Evolutionary conservation across 2,329 filamentous ascomycete genomes (phyloP), one percentile per base, ranked within the genome.

Genomic region (Acephala macrosclerotiorum): DNA sequence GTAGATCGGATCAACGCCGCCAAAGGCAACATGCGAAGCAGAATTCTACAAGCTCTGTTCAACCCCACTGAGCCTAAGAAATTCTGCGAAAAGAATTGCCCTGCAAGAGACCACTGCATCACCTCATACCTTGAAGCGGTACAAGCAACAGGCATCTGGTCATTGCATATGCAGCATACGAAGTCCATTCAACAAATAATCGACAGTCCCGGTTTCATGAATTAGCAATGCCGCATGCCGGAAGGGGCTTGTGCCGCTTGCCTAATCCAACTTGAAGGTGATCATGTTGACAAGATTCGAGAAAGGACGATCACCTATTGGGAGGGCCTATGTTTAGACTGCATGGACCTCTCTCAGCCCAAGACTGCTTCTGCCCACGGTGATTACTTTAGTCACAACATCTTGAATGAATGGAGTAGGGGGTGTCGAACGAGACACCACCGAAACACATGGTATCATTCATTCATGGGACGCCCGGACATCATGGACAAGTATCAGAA

Each of bases 321-420:
- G 64, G 25, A 64, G 4, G 65, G 65, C 9, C 38, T 66, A 12
- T 66, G 65, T 26, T 42, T 66, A 1, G 57, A 58, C 49, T 66
- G 65, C 40, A 64, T 66, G 61, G 33, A 61, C 29, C 20, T 42
- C 22, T 62, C 60, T 1, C n/a, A 25, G 1, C 53, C 56, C 7
- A 55, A 38, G 33, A 63, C 53, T 26, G 60, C 45, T 36, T 26
- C 60, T 2, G 18, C 20, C 11, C 18, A 42, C 12, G 12, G 18
- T n/a, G 38, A 42, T 14, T 42, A 42, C 18, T 42, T 14, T 14
- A 42, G 38, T n/a, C 38, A 12, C 18, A n/a, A 42, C 14, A n/a
- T 3, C 18, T 16, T 42, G 5, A n/a, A 14, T 14, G 38, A 14
- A 42, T 14, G 12, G 12, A n/a, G 12, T 16, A 42, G 12, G 4